phyloP scores from a whole-genome alignment of 768 basidiomycete genomes.

The Agaricus blazei region DNA sequence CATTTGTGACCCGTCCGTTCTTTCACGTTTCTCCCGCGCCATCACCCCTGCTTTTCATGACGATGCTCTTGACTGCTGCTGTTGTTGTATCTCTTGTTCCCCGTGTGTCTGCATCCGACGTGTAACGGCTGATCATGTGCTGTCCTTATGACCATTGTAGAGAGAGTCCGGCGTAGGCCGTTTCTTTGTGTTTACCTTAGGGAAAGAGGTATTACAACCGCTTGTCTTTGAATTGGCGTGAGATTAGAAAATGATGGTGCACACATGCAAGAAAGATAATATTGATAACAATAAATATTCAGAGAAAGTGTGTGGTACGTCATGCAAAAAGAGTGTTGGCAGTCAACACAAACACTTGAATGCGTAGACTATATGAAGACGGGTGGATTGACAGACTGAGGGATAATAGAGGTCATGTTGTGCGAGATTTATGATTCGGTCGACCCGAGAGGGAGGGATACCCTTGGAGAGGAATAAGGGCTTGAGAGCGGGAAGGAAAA shows the following conservation, averaged over 20 bases:
- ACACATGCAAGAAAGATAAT: background rate
- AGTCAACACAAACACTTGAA: constrained; percentile 23
- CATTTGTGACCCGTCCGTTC: constrained; percentile 46
- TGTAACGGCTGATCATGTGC: constrained; percentile 15
- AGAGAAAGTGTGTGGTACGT: background rate
- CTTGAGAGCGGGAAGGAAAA: constrained; percentile 57
- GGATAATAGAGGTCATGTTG: constrained; percentile 65
- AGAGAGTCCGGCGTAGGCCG: constrained; percentile 47
- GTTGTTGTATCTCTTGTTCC: constrained; percentile 24
- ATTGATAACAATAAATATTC: background rate
- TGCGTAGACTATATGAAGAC: constrained; percentile 58
- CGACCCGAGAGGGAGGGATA: constrained; percentile 47
- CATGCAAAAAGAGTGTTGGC: background rate
- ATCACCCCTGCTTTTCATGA: constrained; percentile 27
- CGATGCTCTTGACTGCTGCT: constrained; percentile 29
- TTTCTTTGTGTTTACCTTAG: constrained; percentile 47
- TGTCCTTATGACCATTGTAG: constrained; percentile 27
- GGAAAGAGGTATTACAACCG: constrained; percentile 59
- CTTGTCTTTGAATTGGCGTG: constrained; percentile 21
- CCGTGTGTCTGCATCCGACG: background rate
- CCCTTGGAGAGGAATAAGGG: constrained; percentile 53
- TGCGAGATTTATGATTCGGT: constrained; percentile 53
- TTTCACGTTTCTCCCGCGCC: constrained; percentile 17
- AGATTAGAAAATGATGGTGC: background rate
- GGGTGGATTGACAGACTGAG: constrained; percentile 41